Evolutionary conservation across 2,329 filamentous ascomycete genomes (phyloP), one percentile per base, ranked within the genome.

Genomic region (Arthrobotrys sphaeroides): DNA sequence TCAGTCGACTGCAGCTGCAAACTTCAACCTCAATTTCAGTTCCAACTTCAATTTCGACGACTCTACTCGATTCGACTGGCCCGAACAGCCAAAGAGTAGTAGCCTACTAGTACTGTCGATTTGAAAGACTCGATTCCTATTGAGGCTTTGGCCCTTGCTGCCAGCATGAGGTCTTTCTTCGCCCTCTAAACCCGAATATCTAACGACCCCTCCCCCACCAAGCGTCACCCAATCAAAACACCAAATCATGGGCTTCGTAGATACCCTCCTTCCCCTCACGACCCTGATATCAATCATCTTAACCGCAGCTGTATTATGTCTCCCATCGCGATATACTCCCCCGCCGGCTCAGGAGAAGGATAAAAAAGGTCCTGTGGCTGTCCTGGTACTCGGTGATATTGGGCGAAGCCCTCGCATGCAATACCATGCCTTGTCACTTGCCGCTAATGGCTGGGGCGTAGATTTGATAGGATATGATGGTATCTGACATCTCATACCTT

Each of bases 381-480:
- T 99, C 61, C 86, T 99, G 13, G 95, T 99, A 16, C 87, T 99
- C 26, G 95, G 95, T 47, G 95, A 99, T 81, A 94, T 99, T 82
- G 95, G 95, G 40, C 89, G 94, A 49, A 98, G 94, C 81, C 95
- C 95, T 57, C 92, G 95, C 68, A 99, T 99, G 94, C 94, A 98
- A 81, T 98, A 99, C 80, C 95, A 99, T 86, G 94, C 94, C 18
- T 85, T 97, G 79, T 98, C 94, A 82, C 89, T 98, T 80, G 92
- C 93, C 42, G 91, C 90, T 80, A 89, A 93, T 80, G 92, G 92
- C 22, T 90, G 89, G 5, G 86, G 87, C 33, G 94, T 97, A 18
- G 90, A 94, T 81, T 84, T 99, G 10, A 90, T 99, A 79, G 95
- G 94, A 49, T 98, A 97, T 81, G 86, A 90, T 81, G 92, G 93